Base-by-base conservation (phyloP, 2,329 filamentous ascomycete species). In the Hymenoscyphus repandus region DNA sequence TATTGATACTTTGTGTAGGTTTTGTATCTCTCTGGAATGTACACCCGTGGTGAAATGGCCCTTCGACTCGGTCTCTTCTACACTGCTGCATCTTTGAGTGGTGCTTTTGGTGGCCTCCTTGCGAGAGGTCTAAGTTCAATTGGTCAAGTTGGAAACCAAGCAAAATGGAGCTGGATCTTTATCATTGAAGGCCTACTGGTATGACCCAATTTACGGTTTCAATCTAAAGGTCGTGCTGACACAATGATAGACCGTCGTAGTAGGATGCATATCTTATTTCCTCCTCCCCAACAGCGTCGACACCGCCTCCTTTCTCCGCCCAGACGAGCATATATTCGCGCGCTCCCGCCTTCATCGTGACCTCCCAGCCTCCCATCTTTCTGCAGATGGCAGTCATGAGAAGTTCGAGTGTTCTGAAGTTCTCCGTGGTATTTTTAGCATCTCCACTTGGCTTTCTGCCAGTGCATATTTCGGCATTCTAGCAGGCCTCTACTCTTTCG, bases 31-130 rank as follows among this genome's bases (percentile, higher is more conserved):
- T 83, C 81, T 0, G 72, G 74, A 6, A 76, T 86, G 55, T 82
- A 82, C 52, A 77, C 72, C 17, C 72, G 78, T n/a, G 72, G 59
- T 13, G 62, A 63, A 45, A 62, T 63, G 57, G 62, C 61, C 6
- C 42, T 65, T 83, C 86, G 83, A 4, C 83, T 87, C 45, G 83
- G 82, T 30, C 69, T 86, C 5, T 86, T 87, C 60, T 87, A 85
- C 62, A 85, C 81, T 0, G 80, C 82, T 1, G 81, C 82, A 0
- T 83, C 81, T 1, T 66, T 86, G 5, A 83, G 80, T 0, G 80
- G 80, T 27, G 74, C 72, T 6, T 76, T 77, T 55, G 74, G 72
- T 0, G 82, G 76, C 68, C 71, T 86, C 0, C 70, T 85, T 6
- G 82, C 82, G 6, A 73, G 80, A 9, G 82, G 80, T 0, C 68